These are phyloP conservation scores for Agaricus sinodeliciosus DNA, from an alignment of 768 basidiomycete species.

Conservation along the genomic window DNA sequence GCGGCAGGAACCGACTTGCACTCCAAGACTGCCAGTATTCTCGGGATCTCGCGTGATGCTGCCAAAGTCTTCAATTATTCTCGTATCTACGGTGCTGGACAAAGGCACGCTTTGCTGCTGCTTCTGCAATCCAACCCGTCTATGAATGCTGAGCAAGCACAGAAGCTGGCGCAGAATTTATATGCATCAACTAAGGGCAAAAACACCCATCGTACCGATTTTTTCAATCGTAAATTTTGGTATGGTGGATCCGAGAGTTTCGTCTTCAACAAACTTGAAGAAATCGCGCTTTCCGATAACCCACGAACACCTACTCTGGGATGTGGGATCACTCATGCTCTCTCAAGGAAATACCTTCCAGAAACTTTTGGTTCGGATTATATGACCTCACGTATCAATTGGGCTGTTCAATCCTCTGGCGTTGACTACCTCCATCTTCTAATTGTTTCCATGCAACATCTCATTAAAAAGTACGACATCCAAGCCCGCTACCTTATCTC, in stretches of 20 bases:
- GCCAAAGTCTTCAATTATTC: conserved; percentile 99
- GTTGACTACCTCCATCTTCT: conserved; percentile 97
- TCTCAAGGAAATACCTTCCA: conserved; percentile 86
- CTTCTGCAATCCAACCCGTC: conserved; percentile 78
- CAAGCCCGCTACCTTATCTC: conserved; percentile 91
- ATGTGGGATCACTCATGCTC: conserved; percentile 88
- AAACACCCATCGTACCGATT: conserved; percentile 68
- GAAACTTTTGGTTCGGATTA: conserved; percentile 79
- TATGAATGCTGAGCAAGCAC: conserved; percentile 75
- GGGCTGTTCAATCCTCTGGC: conserved; percentile 98
- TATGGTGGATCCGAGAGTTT: conserved; percentile 94
- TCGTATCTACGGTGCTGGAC: conserved; percentile 96
- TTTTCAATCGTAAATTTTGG: conserved; percentile 88
- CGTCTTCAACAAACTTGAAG: conserved; percentile 96
- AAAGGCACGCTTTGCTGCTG: conserved; percentile 86
- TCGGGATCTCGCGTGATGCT: conserved; percentile 89
- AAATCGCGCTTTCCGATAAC: conserved; percentile 80
- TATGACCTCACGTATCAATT: conserved; percentile 96
- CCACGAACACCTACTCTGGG: conserved; percentile 92
- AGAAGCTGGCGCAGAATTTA: conserved; percentile 72
- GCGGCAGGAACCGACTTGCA: conserved; percentile 91
- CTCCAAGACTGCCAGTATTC: conserved; percentile 90
- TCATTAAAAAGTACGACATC: conserved; percentile 76
- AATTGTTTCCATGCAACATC: conserved; percentile 90
- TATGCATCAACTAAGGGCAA: conserved; percentile 93